These are phyloP conservation scores for Alnus rubra DNA, from an alignment of 306 rosid genomes.

Conservation along the genomic window DNA sequence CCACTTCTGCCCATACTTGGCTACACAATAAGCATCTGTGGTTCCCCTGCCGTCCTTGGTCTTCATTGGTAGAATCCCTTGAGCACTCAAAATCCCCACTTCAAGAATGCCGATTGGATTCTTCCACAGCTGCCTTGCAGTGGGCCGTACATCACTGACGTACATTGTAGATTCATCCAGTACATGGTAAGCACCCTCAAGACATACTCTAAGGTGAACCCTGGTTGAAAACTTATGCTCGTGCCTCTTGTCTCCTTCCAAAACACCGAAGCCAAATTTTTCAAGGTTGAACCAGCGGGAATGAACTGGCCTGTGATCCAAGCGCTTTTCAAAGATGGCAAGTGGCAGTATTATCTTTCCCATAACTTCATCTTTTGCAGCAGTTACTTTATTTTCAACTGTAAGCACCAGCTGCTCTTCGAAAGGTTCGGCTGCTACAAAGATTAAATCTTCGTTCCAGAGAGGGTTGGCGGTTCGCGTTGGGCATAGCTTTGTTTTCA, in stretches of 20 bases:
- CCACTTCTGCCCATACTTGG: slow-evolving; percentile 85
- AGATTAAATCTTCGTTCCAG: slow-evolving; percentile 81
- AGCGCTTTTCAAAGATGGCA: slow-evolving; percentile 55
- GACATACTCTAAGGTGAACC: slow-evolving; percentile 63
- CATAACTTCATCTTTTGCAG: slow-evolving; percentile 58
- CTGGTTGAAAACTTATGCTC: slow-evolving; percentile 64
- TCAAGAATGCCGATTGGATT: slow-evolving; percentile 83
- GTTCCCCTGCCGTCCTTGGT: slow-evolving; percentile 51
- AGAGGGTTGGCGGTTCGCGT: slow-evolving; percentile 53
- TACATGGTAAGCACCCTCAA: slow-evolving; percentile 88
- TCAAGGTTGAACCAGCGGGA: slow-evolving; percentile 72
- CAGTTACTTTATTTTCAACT: slow-evolving; percentile 52
- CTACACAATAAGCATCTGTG: slow-evolving; percentile 78
- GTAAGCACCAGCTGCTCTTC: slow-evolving; percentile 67
- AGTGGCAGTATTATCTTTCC: slow-evolving; percentile 45
- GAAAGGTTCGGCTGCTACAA: slow-evolving; percentile 87
- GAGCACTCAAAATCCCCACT: slow-evolving; percentile 85
- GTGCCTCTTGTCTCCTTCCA: slow-evolving; percentile 70
- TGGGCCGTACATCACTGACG: slow-evolving; percentile 76
- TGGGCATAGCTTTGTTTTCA: slow-evolving; percentile 64
- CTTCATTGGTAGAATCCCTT: slow-evolving; percentile 75
- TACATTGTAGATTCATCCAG: slow-evolving; percentile 80
- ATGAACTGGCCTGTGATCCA: slow-evolving; percentile 69
- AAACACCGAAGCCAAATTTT: slow-evolving; percentile 64
- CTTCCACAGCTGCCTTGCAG: slow-evolving; percentile 81